phyloP scores from a whole-genome alignment of 208 protist genomes.

The Novymonas esmeraldas region DNA sequence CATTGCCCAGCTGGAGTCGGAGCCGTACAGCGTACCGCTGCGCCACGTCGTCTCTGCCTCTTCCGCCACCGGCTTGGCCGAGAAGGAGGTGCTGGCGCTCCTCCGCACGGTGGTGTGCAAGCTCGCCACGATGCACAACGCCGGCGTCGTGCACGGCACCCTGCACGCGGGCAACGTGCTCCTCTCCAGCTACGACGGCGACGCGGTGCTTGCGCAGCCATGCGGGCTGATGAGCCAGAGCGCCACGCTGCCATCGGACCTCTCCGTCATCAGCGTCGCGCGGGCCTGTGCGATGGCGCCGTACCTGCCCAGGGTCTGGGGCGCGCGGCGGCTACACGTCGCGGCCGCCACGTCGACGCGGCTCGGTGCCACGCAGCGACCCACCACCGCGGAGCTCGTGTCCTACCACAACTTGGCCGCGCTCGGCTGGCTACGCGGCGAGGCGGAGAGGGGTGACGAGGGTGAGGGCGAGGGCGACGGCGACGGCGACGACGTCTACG shows the following conservation, averaged over 20 bases:
- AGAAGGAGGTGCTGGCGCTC: conserved; percentile 47
- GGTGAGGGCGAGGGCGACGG: neutral
- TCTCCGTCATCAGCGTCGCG: conserved; percentile 33
- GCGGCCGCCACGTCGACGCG: conserved; percentile 9
- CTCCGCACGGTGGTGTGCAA: conserved; percentile 56
- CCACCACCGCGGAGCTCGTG: conserved; percentile 30
- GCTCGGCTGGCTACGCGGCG: conserved; percentile 12
- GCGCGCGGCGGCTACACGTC: conserved; percentile 8
- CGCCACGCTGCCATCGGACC: conserved; percentile 18
- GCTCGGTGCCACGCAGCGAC: conserved; percentile 16
- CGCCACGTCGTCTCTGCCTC: conserved; percentile 62
- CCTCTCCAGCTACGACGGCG: conserved; percentile 71
- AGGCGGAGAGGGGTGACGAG: neutral
- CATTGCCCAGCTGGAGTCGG: conserved; percentile 63
- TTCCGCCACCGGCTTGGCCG: conserved; percentile 27
- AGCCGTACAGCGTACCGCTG: conserved; percentile 60
- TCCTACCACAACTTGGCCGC: conserved; percentile 31
- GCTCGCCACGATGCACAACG: conserved; percentile 52
- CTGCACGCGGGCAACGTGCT: conserved; percentile 83
- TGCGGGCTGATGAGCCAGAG: conserved; percentile 50
- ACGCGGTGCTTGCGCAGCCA: conserved; percentile 56
- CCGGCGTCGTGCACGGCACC: conserved; percentile 69
- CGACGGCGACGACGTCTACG: conserved; percentile 3
- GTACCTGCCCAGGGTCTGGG: conserved; percentile 27
- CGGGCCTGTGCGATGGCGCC: conserved; percentile 27